Evolutionary conservation across 306 rosid genomes (phyloP).

Genomic region (Dryas alaskensis): DNA sequence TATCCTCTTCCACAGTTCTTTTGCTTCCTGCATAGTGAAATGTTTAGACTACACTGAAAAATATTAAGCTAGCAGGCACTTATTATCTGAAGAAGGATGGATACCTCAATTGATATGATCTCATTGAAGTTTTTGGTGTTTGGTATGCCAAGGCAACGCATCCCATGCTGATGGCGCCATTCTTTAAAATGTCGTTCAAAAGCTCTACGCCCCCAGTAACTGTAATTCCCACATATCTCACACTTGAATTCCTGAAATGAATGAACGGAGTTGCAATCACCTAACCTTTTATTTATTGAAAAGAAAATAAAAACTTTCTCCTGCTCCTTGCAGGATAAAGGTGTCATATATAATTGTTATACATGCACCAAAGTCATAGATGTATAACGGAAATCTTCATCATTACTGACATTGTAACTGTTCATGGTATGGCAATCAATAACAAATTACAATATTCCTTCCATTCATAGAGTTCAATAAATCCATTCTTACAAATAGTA

Average conservation of each 20-base stretch:
- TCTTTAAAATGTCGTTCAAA: slow-evolving; percentile 96
- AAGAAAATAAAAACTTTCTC: too few relatives aligned
- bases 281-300: background rate
- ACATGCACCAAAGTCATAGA: too few relatives aligned
- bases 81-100: background rate
- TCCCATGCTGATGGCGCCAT: slow-evolving; percentile 99
- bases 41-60: slow-evolving; percentile 3
- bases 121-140: slow-evolving; percentile 97
- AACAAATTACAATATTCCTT: too few relatives aligned
- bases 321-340: too few relatives aligned
- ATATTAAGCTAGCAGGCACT: background rate
- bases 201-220: slow-evolving; percentile 99
- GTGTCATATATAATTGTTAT: too few relatives aligned
- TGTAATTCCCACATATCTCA: slow-evolving; percentile 97
- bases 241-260: slow-evolving; percentile 88
- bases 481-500: background rate
- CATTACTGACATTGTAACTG: too few relatives aligned
- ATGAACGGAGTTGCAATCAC: slow-evolving; percentile 12
- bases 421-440: too few relatives aligned
- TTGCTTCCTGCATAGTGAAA: slow-evolving; percentile 70
- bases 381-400: too few relatives aligned
- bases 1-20: slow-evolving; percentile 91
- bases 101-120: slow-evolving; percentile 93
- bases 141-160: slow-evolving; percentile 99
- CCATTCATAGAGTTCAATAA: background rate